Evolutionary conservation across 441 rosid species (phyloP).

Genomic region (Erodium moschatum): DNA sequence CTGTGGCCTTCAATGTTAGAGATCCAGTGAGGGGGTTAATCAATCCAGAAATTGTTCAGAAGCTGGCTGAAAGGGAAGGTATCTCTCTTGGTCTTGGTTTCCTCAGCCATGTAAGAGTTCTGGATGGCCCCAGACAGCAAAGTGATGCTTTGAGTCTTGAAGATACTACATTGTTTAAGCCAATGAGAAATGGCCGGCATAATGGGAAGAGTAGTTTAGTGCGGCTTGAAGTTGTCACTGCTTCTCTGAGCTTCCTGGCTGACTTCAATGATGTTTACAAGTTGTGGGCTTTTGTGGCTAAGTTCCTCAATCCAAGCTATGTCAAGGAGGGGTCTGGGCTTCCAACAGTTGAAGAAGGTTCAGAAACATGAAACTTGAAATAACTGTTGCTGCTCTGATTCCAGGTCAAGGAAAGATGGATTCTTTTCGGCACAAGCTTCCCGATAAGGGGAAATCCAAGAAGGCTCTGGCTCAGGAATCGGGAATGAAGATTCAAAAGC

Average conservation of each 20-base stretch:
- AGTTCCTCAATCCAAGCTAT: conserved; percentile 70
- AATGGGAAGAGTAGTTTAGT: conserved; percentile 59
- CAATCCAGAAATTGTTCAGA: conserved; percentile 76
- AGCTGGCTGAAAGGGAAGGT: conserved; percentile 85
- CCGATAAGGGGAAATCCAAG: not conserved
- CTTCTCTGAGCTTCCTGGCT: conserved; percentile 85
- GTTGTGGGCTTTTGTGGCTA: conserved; percentile 78
- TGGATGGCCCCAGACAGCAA: conserved; percentile 52
- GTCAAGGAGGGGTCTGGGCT: conserved; percentile 49
- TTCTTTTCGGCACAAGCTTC: not conserved
- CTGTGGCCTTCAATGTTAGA: conserved; percentile 83
- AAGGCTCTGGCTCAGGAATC: too few species aligned
- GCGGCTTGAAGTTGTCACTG: conserved; percentile 81
- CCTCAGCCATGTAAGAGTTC: conserved; percentile 54
- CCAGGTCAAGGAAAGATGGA: not conserved
- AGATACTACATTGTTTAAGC: conserved; percentile 50
- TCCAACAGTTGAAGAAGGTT: conserved; percentile 68
- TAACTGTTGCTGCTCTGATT: not conserved
- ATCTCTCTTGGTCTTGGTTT: conserved; percentile 35
- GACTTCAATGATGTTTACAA: conserved; percentile 91
- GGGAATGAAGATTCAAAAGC: not conserved
- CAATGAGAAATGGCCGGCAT: conserved; percentile 49
- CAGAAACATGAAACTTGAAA: conserved; percentile 33
- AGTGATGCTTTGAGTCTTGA: conserved; percentile 41
- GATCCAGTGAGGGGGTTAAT: conserved; percentile 56